Percentiles rank a stretch among this genome's conserved stretches.
phyloP scores from a whole-genome alignment of 441 rosid species.

The Populus trichocarpa region DNA sequence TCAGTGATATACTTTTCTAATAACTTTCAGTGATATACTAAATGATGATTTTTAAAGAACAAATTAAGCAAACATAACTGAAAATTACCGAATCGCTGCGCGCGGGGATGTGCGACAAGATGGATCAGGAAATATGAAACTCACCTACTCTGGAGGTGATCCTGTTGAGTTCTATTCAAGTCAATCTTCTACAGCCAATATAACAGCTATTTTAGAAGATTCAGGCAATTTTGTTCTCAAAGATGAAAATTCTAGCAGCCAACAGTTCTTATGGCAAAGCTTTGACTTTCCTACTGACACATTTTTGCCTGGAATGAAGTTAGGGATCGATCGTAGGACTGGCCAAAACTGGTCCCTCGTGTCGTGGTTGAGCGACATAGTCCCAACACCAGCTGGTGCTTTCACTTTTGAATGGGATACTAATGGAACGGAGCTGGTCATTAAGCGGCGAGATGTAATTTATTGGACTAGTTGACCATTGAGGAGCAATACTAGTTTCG shows the following conservation, averaged over 20 bases:
- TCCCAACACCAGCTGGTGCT: slow-evolving; percentile 23
- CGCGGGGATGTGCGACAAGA: too few relatives aligned
- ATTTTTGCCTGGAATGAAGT: slow-evolving; percentile 37
- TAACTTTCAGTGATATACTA: too few relatives aligned
- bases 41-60: too few relatives aligned
- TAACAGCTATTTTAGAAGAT: slow-evolving; percentile 11
- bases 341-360: slow-evolving; percentile 7
- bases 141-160: not conserved
- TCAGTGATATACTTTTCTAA: too few relatives aligned
- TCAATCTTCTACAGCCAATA: not conserved
- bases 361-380: slow-evolving; percentile 19
- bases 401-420: slow-evolving; percentile 18
- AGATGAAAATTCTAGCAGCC: not conserved
- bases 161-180: not conserved
- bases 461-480: slow-evolving; percentile 23
- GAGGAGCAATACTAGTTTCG: not conserved
- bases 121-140: slow-evolving; percentile 22
- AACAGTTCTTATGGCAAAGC: slow-evolving; percentile 30
- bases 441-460: slow-evolving; percentile 13
- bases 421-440: slow-evolving; percentile 2
- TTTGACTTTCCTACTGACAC: slow-evolving; percentile 36
- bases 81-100: too few relatives aligned
- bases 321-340: slow-evolving; percentile 20
- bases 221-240: slow-evolving; percentile 12
- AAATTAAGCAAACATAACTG: too few relatives aligned